Conservation (phyloP, 106 monocot genomes). For the Acanthochlamys bracteata region DNA sequence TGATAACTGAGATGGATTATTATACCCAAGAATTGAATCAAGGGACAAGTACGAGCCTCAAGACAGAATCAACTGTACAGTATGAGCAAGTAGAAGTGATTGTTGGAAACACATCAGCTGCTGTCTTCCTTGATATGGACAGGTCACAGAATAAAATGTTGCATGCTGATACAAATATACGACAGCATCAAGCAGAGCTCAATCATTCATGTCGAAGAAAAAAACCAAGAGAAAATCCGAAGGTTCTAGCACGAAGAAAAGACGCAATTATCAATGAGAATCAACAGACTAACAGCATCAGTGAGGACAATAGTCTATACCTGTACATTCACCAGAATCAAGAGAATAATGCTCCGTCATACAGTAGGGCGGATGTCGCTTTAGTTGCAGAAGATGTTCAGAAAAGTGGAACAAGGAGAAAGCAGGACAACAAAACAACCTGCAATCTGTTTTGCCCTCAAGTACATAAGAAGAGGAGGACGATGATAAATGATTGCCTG, state of each 20-base stretch:
- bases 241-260: slow-evolving; percentile 8
- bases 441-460: not conserved
- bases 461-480: slow-evolving; percentile 25
- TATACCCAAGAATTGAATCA: not conserved
- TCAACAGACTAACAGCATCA: not conserved
- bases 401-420: not conserved
- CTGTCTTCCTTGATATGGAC: slow-evolving; percentile 9
- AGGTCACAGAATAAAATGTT: slow-evolving; percentile 17
- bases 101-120: slow-evolving; percentile 6
- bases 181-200: not conserved
- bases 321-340: not conserved
- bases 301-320: not conserved
- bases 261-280: too few species aligned
- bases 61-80: slow-evolving; percentile 3
- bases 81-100: slow-evolving; percentile 6
- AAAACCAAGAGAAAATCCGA: slow-evolving; percentile 15
- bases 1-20: not conserved
- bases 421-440: not conserved
- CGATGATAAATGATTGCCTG: not conserved
- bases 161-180: slow-evolving; percentile 14
- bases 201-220: slow-evolving; percentile 13
- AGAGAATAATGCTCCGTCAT: not conserved
- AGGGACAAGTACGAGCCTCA: not conserved
- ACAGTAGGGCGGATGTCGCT: not conserved
- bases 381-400: slow-evolving; percentile 2